Evolutionary conservation across 192 early-diverging fungal genomes (phyloP), one percentile per base, ranked within the genome.

Genomic region (Dissophora ornata): DNA sequence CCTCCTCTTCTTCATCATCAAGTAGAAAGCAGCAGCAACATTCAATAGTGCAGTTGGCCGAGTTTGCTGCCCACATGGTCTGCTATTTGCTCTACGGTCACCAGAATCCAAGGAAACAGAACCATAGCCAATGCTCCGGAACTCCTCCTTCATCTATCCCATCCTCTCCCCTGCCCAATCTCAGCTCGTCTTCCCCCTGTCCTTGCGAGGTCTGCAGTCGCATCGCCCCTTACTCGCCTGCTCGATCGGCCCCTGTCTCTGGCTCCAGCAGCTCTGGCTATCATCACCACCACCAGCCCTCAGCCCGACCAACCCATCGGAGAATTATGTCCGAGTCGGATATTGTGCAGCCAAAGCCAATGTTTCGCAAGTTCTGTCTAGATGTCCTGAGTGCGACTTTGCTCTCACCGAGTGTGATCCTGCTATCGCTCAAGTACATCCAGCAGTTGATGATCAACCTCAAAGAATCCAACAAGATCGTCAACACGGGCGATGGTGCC

Each of bases 31-130:
- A 58, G 22, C 73, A 65, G 45, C 55, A 77, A 8, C 73, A 77
- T 21, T 55, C 73, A 46, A 66, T 71, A 30, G 36, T 61, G n/a
- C 79, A 86, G 41, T 71, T 86, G 16, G 82, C 87, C 18, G 84
- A 86, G 22, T 88, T 88, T 62, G 85, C 82, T 3, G 80, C 87
- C 38, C 81, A 84, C 25, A 86, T 88, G 85, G 80, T 86, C 18
- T 85, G 80, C 59, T 81, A 81, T 25, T 54, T 88, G 33, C 80
- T 83, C 65, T 83, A 86, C 59, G 79, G 78, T 22, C 79, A 83
- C 41, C 69, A 80, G 69, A 46, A 79, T 25, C 18, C 53, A n/a
- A 33, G 42, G 34, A 9, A 18, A 56, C 38, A 46, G 55, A 29
- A 33, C 40, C 25, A 53, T 29, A 25, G 44, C 63, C 53, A 40